A percentile compares a stretch with the other conserved stretches of the same genome.
phyloP scores from a whole-genome alignment of 2,329 filamentous ascomycete genomes.

The Zasmidium citrigriseum region DNA sequence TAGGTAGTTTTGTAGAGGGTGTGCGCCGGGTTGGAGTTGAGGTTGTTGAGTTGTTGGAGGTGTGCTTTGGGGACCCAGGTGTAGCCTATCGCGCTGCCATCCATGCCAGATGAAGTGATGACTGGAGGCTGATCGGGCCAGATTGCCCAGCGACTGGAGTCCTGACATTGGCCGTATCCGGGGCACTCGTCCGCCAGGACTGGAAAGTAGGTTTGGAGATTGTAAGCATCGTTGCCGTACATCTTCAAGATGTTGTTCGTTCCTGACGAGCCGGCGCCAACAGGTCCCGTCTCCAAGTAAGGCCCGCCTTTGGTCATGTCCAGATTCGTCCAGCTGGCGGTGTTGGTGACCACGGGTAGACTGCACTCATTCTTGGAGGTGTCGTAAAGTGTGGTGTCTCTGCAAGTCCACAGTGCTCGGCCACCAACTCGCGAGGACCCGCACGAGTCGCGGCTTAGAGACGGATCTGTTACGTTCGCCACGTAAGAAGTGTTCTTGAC shows the following conservation, averaged over 20 bases:
- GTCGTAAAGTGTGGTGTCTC: conserved; percentile 24
- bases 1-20: conserved; percentile 24
- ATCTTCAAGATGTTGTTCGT: conserved; percentile 22
- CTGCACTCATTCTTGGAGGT: conserved; percentile 5
- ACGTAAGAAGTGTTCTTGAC: conserved; percentile 18
- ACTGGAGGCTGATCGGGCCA: conserved; percentile 28
- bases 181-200: conserved; percentile 23
- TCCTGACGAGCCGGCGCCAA: conserved; percentile 20
- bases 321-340: conserved; percentile 26
- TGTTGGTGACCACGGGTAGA: conserved; percentile 23
- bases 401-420: conserved; percentile 29
- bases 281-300: conserved; percentile 6
- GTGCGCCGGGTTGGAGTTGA: conserved; percentile 16
- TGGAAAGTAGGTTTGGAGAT: conserved; percentile 18
- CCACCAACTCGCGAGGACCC: conserved; percentile 19
- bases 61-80: conserved; percentile 24
- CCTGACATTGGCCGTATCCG: conserved; percentile 19
- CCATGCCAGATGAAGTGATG: conserved; percentile 6
- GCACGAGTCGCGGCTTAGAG: conserved; percentile 28
- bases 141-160: conserved; percentile 24
- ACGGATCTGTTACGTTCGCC: conserved; percentile 25
- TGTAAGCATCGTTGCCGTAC: conserved; percentile 17
- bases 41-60: conserved; percentile 12
- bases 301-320: conserved; percentile 10
- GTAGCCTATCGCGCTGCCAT: conserved; percentile 20